Evolutionary conservation across 768 basidiomycete genomes (phyloP).

Genomic region (Lyophyllum shimeji): DNA sequence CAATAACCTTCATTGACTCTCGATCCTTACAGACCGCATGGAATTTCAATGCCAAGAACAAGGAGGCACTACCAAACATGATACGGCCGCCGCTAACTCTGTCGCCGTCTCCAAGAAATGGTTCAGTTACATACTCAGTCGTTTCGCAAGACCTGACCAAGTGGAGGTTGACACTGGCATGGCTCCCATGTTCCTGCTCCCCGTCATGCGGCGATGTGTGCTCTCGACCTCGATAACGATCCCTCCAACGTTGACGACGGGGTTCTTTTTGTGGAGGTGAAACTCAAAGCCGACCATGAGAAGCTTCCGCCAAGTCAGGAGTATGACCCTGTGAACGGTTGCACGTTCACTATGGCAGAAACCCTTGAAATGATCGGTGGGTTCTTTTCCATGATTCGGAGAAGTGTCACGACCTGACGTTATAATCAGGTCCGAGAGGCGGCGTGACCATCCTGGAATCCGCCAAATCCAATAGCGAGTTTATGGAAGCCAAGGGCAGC

Average conservation of each 20-base stretch:
- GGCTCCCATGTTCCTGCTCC: conserved; percentile 21
- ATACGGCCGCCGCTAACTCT: conserved; percentile 15
- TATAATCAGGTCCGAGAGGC: conserved; percentile 13
- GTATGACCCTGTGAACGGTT: conserved; percentile 19
- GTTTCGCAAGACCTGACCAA: neutral
- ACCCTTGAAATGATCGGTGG: conserved; percentile 21
- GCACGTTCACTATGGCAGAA: conserved; percentile 22
- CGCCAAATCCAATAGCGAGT: conserved; percentile 16
- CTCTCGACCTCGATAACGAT: conserved; percentile 23
- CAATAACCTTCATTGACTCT: neutral
- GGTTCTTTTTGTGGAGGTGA: conserved; percentile 22
- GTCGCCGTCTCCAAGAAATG: conserved; percentile 26
- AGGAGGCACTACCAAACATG: conserved; percentile 14
- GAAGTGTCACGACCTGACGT: neutral
- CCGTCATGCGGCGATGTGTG: conserved; percentile 25
- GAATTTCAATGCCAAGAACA: conserved; percentile 19
- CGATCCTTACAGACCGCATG: conserved; percentile 18
- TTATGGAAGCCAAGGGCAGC: conserved; percentile 24
- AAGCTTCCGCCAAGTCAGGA: conserved; percentile 17
- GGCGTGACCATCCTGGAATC: conserved; percentile 21
- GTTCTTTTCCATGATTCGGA: neutral
- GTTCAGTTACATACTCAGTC: conserved; percentile 3
- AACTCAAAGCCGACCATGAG: conserved; percentile 17
- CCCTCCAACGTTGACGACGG: conserved; percentile 19
- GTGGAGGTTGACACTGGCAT: conserved; percentile 18